These are phyloP conservation scores for Salinomyces thailandicus DNA, from an alignment of 2,329 filamentous ascomycete species.

Conservation along the genomic window DNA sequence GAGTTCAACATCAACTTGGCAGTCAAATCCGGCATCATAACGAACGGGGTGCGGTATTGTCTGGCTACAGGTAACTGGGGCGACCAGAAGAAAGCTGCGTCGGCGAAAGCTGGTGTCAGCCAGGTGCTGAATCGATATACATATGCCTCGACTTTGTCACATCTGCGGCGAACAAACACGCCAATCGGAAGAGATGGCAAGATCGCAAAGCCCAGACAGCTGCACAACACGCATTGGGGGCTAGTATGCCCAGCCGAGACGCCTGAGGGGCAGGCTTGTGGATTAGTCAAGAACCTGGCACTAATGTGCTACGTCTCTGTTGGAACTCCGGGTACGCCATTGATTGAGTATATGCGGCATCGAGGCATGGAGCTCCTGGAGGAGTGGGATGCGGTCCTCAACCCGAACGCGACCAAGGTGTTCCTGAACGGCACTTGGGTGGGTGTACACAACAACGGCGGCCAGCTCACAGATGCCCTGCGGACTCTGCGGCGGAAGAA, in stretches of 20 bases:
- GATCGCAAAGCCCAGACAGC: constrained; percentile 90
- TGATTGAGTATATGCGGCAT: constrained; percentile 91
- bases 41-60: constrained; percentile 91
- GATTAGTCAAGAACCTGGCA: constrained; percentile 93
- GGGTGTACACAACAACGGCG: constrained; percentile 82
- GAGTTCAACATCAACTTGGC: constrained; percentile 87
- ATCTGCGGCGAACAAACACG: constrained; percentile 94
- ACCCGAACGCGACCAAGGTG: constrained; percentile 90
- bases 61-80: constrained; percentile 98
- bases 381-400: constrained; percentile 60
- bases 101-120: constrained; percentile 90
- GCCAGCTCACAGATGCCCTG: constrained; percentile 58
- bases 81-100: constrained; percentile 96
- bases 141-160: constrained; percentile 89
- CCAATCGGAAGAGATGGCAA: constrained; percentile 97
- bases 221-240: constrained; percentile 98
- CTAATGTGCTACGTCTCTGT: constrained; percentile 98
- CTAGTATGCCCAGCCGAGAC: constrained; percentile 95
- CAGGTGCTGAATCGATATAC: constrained; percentile 98
- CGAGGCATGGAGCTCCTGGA: constrained; percentile 93
- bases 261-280: constrained; percentile 95
- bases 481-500: constrained; percentile 49
- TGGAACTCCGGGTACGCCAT: constrained; percentile 78
- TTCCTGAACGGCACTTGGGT: constrained; percentile 99
- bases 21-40: constrained; percentile 82